Evolutionary conservation across 805 yeast genomes (phyloP), one percentile per base, ranked within the genome.

Genomic region (Candida easanensis): DNA sequence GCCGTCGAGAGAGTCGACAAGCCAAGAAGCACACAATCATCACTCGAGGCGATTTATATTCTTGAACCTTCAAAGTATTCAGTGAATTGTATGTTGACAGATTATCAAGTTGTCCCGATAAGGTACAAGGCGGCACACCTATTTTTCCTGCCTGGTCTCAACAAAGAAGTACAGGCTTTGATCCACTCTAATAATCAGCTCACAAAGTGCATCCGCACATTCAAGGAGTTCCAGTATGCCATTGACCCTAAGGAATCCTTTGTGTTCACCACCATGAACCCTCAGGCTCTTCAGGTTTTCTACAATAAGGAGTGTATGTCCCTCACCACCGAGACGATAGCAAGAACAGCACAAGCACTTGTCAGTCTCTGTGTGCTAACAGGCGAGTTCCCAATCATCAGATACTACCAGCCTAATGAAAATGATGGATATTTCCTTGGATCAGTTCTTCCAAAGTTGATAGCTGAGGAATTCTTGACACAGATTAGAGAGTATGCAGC

Each of bases 301-400:
- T 90, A 80, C 62, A 89, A 81, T 56, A 69, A 68, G 22, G 69
- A 74, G 40, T 88, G 93, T 54, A 60, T 66, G 28, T 84, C 80
- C 44, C 65, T 83, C 36, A 82, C 85, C 27, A 70, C 75, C 17
- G 70, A 68, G 25, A 83, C 84, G 44, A 70, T 88, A 14, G 66
- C 72, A 16, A 64, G 63, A 39, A 77, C 85, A 0, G 88, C 91
- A 1, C 67, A 76, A 31, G 62, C 88, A 18, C 68, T 93, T 51
- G 79, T 88, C 23, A 79, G 82, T 51, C 54, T 88, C 19, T 86
- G 95, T 69, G 77, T 85, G 7, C 58, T 84, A 9, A 80, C 93
- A 1, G 95, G 95, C 13, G 97, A 90, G 57, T 87, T 84, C 53
- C 99, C 99, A 2, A 76, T 84, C 34, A 78, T 93, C 17, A 72